Conservation (phyloP, 495 filamentous ascomycete genomes). For the Tuber melanosporum region DNA sequence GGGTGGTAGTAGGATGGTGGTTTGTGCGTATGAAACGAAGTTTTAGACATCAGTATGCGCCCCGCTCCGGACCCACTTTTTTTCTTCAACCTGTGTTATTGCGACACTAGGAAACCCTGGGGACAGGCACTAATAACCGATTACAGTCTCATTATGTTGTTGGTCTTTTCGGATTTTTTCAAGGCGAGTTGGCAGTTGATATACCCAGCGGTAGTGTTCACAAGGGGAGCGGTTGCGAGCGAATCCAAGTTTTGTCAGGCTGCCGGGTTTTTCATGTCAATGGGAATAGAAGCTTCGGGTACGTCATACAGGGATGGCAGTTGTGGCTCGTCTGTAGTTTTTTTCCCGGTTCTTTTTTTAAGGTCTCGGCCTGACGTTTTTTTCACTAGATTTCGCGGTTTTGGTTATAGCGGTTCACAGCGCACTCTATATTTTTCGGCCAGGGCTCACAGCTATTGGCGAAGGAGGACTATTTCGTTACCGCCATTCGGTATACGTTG, state of each 20-base stretch:
- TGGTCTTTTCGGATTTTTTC: conserved; percentile 63
- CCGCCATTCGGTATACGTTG: conserved; percentile 51
- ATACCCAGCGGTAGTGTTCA: conserved; percentile 53
- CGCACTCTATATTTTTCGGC: conserved; percentile 60
- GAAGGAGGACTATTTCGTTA: conserved; percentile 62
- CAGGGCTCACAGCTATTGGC: conserved; percentile 44
- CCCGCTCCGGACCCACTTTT: conserved; percentile 6
- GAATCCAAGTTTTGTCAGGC: conserved; percentile 58
- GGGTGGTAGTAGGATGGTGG: conserved; percentile 53
- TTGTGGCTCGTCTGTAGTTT: neutral
- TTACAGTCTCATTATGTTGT: conserved; percentile 60
- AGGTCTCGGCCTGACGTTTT: conserved; percentile 14
- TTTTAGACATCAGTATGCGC: conserved; percentile 64
- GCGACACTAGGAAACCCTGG: neutral
- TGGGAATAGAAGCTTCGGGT: conserved; percentile 62
- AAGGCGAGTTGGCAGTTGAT: conserved; percentile 61
- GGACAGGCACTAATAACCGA: conserved; percentile 31
- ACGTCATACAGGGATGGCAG: conserved; percentile 24
- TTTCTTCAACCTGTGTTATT: neutral
- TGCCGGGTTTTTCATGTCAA: conserved; percentile 58
- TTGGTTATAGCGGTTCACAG: conserved; percentile 67
- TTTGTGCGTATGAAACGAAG: conserved; percentile 65
- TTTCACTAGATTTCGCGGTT: conserved; percentile 55
- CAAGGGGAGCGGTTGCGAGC: conserved; percentile 46
- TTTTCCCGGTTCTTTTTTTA: neutral